Conservation (phyloP, 2,329 filamentous ascomycete species). For the Davidsoniella neocaledoniae region DNA sequence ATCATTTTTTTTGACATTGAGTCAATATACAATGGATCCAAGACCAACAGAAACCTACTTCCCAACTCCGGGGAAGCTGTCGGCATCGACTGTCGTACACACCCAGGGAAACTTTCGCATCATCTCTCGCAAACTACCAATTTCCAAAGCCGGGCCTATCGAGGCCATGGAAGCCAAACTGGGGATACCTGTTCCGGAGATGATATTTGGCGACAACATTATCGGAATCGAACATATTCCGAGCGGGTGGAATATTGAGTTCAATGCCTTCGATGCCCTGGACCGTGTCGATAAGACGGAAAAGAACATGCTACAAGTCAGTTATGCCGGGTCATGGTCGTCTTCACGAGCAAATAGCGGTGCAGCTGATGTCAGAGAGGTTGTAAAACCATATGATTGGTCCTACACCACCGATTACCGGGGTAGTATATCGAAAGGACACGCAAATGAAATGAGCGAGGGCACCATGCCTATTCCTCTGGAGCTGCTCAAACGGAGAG, state of each 20-base stretch:
- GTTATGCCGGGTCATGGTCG: constrained; percentile 77
- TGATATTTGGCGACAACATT: constrained; percentile 97
- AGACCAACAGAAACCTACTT: constrained; percentile 34
- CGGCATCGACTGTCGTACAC: constrained; percentile 38
- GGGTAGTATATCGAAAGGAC: constrained; percentile 40
- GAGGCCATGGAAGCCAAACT: constrained; percentile 65
- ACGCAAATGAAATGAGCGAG: constrained; percentile 11
- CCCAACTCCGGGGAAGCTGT: constrained; percentile 32
- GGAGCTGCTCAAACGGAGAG: constrained; percentile 69
- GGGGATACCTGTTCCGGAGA: constrained; percentile 81
- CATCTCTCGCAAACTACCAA: constrained; percentile 76
- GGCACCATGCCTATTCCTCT: constrained; percentile 47
- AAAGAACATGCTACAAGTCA: constrained; percentile 76
- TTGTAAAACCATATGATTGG: constrained; percentile 96
- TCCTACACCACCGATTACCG: constrained; percentile 83
- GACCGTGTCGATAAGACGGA: constrained; percentile 91
- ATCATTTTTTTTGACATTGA: background rate
- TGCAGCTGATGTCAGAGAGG: constrained; percentile 67
- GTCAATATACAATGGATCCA: background rate
- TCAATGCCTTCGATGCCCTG: constrained; percentile 74
- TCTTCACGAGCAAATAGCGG: constrained; percentile 53
- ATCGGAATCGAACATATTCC: constrained; percentile 57
- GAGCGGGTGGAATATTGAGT: constrained; percentile 62
- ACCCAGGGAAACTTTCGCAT: constrained; percentile 54
- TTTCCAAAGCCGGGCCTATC: constrained; percentile 81